Evolutionary conservation across 352 stramenopile species (phyloP).

Genomic region (Pythium dissotocum): DNA sequence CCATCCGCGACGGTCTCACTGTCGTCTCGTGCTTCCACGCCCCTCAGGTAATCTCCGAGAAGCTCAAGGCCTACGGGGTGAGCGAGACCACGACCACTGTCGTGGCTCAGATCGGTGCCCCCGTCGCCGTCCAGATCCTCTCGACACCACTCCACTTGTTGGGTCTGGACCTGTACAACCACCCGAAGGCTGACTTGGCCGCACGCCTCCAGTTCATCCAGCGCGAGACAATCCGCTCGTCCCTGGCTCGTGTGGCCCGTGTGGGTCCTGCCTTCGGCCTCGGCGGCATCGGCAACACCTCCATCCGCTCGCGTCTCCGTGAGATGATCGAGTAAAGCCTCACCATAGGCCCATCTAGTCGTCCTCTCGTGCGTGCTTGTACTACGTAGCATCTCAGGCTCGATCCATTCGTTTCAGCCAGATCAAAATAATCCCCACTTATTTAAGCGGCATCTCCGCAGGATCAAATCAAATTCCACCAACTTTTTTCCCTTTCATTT

Average conservation of each 20-base stretch:
- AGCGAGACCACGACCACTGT: constrained; percentile 30
- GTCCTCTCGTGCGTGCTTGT: constrained; percentile 6
- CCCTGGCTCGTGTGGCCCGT: constrained; percentile 45
- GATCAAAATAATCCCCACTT: constrained; percentile 9
- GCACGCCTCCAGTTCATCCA: constrained; percentile 43
- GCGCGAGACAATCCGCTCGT: constrained; percentile 46
- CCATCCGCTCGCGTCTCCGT: constrained; percentile 22
- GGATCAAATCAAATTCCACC: constrained; percentile 12
- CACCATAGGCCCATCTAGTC: constrained; percentile 1
- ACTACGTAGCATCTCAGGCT: constrained; percentile 4
- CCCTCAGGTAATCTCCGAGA: constrained; percentile 35
- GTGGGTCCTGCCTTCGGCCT: constrained; percentile 67
- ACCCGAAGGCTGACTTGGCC: constrained; percentile 18
- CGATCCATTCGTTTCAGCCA: neutral
- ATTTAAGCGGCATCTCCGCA: constrained; percentile 15
- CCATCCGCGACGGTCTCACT: constrained; percentile 50
- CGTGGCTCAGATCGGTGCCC: constrained; percentile 48
- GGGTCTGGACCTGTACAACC: constrained; percentile 69
- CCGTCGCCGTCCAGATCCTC: constrained; percentile 50
- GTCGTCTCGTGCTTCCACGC: constrained; percentile 62
- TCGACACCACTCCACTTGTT: constrained; percentile 68
- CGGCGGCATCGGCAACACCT: constrained; percentile 63
- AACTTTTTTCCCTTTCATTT: constrained; percentile 6
- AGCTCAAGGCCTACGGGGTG: constrained; percentile 35
- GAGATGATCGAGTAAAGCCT: constrained; percentile 19